Evolutionary conservation across 768 basidiomycete species (phyloP), one percentile per base, ranked within the genome.

Genomic region (Leccinellum luteum): DNA sequence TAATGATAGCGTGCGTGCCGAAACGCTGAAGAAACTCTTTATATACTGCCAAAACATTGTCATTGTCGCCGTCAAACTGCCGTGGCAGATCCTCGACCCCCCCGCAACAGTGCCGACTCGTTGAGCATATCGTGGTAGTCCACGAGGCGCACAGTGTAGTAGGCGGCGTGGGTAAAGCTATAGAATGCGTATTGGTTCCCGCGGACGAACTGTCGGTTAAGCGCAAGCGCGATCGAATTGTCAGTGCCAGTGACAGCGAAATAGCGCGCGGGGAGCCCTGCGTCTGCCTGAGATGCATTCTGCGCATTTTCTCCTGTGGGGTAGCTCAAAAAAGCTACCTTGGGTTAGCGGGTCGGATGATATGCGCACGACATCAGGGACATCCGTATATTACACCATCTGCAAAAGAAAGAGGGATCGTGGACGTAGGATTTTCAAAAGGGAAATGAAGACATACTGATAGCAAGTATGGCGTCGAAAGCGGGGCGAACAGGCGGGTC

Each of bases 211-310:
- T 48, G 30, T 14, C 49, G 48, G 38, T 56, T 30, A 8, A 31
- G 41, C 8, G 55, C 55, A 13, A 56, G 41, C 21, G 32, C 32
- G 15, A 56, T 12, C 4, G 48, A 28, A 14, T 38, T 25, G 30
- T 56, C 55, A 13, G 48, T 51, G n/a, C 49, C 49, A 10, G 55
- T 56, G 38, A 56, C 55, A 4, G 55, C 55, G 19, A 56, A 51
- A 31, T 56, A 56, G 21, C 38, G 55, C 10, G 55, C 27, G 12
- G 55, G 49, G 15, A 51, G 48, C 31, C 38, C 41, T 5, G 49
- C 32, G n/a, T 51, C 55, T 12, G 30, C 28, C 15, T 30, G 27
- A 23, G 51, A 56, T 12, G 41, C 41, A 5, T n/a, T 44, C 28
- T 56, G 25, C 2, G 15, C 55, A 1, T 56, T 30, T 21, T 14